Percentiles rank a stretch among this genome's conserved stretches.
These are phyloP conservation scores for Trichoderma afroharzianum DNA, from an alignment of 2,329 filamentous ascomycete species.

Conservation along the genomic window DNA sequence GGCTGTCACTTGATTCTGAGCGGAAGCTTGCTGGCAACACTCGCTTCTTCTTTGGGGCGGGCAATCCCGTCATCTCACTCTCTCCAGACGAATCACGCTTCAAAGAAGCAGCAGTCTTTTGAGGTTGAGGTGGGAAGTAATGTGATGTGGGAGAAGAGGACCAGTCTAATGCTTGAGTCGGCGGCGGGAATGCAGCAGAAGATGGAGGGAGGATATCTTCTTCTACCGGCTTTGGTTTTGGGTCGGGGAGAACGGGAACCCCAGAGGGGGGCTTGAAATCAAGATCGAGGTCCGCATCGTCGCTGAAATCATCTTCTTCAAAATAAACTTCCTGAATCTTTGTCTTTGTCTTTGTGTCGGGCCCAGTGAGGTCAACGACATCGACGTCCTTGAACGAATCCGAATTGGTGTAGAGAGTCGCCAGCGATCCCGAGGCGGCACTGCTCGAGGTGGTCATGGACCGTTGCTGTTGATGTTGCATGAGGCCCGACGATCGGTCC, in stretches of 20 bases:
- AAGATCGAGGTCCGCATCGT: constrained; percentile 72
- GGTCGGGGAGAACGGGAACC: constrained; percentile 37
- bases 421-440: constrained; percentile 29
- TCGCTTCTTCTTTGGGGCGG: constrained; percentile 45
- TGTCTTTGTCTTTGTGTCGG: constrained; percentile 26
- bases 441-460: background rate
- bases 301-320: constrained; percentile 80
- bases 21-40: constrained; percentile 54
- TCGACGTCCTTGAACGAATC: constrained; percentile 43
- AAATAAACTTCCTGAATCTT: constrained; percentile 50
- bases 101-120: constrained; percentile 24
- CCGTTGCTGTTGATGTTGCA: background rate
- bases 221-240: constrained; percentile 24
- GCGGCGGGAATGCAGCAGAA: constrained; percentile 24
- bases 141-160: constrained; percentile 61
- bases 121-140: constrained; percentile 37
- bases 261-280: constrained; percentile 60
- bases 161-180: constrained; percentile 58
- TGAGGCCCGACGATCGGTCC: constrained; percentile 31
- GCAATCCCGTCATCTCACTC: constrained; percentile 24
- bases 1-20: constrained; percentile 28
- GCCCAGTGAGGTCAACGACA: constrained; percentile 35
- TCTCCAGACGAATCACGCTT: constrained; percentile 44
- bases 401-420: constrained; percentile 42
- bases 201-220: constrained; percentile 27